A percentile compares a stretch with the other conserved stretches of the same genome.
These are phyloP conservation scores for Mycena galericulata DNA, from an alignment of 768 basidiomycete species.

Conservation along the genomic window DNA sequence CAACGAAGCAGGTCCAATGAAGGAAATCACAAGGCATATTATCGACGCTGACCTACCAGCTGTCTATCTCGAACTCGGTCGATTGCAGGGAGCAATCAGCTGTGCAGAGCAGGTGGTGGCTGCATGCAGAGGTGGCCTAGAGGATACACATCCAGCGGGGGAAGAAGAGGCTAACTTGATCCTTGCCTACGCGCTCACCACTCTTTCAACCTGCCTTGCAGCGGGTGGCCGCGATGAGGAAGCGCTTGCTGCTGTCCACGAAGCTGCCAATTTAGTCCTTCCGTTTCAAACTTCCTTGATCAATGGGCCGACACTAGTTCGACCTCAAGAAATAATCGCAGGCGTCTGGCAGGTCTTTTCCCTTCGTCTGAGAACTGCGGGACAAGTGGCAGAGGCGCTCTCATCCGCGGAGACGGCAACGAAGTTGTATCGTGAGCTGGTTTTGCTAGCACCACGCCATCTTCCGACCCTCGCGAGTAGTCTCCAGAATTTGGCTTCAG, in stretches of 20 bases:
- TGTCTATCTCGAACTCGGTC: background rate
- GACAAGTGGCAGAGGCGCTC: background rate
- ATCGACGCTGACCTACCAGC: background rate
- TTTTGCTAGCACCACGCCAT: background rate
- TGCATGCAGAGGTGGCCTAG: background rate
- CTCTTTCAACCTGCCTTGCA: slow-evolving; percentile 13
- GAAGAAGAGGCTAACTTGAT: background rate
- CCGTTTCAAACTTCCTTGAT: background rate
- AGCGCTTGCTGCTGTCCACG: background rate
- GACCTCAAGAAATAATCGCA: background rate
- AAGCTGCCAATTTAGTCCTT: background rate
- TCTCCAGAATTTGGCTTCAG: slow-evolving; percentile 2
- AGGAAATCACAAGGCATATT: background rate
- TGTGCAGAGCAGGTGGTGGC: slow-evolving; percentile 3
- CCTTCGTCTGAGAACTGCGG: background rate
- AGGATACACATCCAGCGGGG: background rate
- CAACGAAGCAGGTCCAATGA: background rate
- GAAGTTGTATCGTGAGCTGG: background rate
- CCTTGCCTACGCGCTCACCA: background rate
- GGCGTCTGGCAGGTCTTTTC: background rate
- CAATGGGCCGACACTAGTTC: background rate
- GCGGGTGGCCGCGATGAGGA: slow-evolving; percentile 1
- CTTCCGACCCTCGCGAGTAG: background rate
- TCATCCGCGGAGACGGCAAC: background rate
- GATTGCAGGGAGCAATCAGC: background rate